A percentile compares a stretch with the other conserved stretches of the same genome.
phyloP scores from a whole-genome alignment of 352 stramenopile genomes.

The Detonula confervacea region DNA sequence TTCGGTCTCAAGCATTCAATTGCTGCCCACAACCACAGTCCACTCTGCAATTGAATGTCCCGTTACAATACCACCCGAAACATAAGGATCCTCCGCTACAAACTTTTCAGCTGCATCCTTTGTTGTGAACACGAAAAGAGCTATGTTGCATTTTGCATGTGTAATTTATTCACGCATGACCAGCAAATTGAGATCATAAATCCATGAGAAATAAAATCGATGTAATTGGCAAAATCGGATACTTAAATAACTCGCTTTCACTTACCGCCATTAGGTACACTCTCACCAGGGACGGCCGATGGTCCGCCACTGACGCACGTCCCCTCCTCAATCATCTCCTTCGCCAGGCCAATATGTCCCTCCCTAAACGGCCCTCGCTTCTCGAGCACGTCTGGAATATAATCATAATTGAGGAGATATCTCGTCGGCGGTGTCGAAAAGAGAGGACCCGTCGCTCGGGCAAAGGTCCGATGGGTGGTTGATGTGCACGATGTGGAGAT shows the following conservation, averaged over 20 bases:
- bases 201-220: no score
- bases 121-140: slow-evolving; percentile 78
- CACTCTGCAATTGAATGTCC: slow-evolving; percentile 77
- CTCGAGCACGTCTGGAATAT: slow-evolving; percentile 82
- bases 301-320: slow-evolving; percentile 71
- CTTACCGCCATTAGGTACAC: slow-evolving; percentile 60
- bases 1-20: no score
- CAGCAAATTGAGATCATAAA: no score
- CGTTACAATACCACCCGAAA: slow-evolving; percentile 76
- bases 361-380: slow-evolving; percentile 68
- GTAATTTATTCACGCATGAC: not conserved
- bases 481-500: not conserved
- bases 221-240: no score
- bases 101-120: slow-evolving; percentile 69
- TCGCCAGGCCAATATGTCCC: slow-evolving; percentile 72
- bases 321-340: slow-evolving; percentile 68
- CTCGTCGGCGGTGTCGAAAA: slow-evolving; percentile 31
- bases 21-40: slow-evolving; percentile 72
- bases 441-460: not conserved
- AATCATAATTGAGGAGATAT: slow-evolving; percentile 71
- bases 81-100: slow-evolving; percentile 76
- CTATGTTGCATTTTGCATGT: slow-evolving; percentile 9
- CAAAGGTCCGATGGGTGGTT: not conserved
- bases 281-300: slow-evolving; percentile 39
- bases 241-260: no score